phyloP scores from a whole-genome alignment of 139 green algal genomes.

The Chlamydomonas schloesseri region DNA sequence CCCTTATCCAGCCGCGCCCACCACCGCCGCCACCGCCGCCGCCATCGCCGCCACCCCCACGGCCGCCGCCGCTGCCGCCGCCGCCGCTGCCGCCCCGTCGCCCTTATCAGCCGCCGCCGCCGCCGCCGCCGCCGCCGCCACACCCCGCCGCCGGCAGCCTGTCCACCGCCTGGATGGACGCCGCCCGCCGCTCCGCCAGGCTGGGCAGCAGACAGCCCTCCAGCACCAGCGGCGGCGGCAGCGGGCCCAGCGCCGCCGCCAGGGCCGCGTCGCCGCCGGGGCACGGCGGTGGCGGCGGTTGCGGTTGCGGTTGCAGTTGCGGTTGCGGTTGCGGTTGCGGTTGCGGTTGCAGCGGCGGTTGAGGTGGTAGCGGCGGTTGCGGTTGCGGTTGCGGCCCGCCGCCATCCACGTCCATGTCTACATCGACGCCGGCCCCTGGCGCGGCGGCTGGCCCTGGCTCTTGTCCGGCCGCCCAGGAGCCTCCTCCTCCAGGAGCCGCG shows the following conservation, averaged over 20 bases:
- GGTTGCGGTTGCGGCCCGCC: background rate
- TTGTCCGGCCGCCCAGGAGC: too few relatives aligned
- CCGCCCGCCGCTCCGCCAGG: constrained; percentile 19
- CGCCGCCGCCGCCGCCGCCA: background rate
- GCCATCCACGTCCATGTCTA: background rate
- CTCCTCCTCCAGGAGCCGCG: too few relatives aligned
- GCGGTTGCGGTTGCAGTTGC: too few relatives aligned
- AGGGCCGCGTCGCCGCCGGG: background rate
- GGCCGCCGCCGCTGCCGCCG: too few relatives aligned
- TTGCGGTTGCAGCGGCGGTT: too few relatives aligned
- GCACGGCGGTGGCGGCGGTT: background rate
- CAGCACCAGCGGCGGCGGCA: background rate
- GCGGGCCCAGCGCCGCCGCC: constrained; percentile 10
- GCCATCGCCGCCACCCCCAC: too few relatives aligned
- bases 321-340: too few relatives aligned
- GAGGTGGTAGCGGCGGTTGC: too few relatives aligned
- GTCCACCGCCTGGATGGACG: constrained; percentile 16
- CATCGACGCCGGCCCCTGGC: too few relatives aligned
- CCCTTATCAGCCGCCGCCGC: background rate
- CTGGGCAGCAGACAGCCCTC: constrained; percentile 27
- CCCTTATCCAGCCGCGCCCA: too few relatives aligned
- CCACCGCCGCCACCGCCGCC: too few relatives aligned
- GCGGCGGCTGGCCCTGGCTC: too few relatives aligned
- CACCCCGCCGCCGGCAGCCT: background rate
- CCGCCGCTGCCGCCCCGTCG: background rate